Conservation (phyloP, 352 stramenopile species). For the Globisporangium recalcitrans region DNA sequence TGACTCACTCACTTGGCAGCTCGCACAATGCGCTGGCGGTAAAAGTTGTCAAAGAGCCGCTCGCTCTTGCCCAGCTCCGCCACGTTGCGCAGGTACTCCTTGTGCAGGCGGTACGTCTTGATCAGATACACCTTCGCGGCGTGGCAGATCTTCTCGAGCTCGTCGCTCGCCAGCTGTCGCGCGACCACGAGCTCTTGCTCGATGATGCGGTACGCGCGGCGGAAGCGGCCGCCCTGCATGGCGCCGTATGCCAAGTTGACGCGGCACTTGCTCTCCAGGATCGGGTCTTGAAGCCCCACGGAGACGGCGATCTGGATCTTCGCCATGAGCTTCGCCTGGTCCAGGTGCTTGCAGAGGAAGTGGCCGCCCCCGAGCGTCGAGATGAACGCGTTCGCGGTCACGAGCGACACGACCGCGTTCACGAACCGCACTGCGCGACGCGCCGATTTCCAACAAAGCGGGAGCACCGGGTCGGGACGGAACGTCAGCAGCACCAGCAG, state of each 20-base stretch:
- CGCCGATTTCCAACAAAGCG: slow-evolving; percentile 55
- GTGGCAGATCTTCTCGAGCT: slow-evolving; percentile 56
- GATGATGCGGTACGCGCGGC: slow-evolving; percentile 47
- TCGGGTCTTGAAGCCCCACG: slow-evolving; percentile 58
- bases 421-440: slow-evolving; percentile 64
- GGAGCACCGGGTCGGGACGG: slow-evolving; percentile 38
- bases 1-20: slow-evolving; percentile 35
- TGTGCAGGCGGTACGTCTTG: slow-evolving; percentile 62
- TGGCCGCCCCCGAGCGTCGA: slow-evolving; percentile 77
- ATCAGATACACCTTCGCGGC: slow-evolving; percentile 59
- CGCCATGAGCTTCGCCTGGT: slow-evolving; percentile 66
- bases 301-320: slow-evolving; percentile 78
- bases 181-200: slow-evolving; percentile 41
- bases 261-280: slow-evolving; percentile 80
- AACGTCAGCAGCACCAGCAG: slow-evolving; percentile 41
- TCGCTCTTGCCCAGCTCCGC: slow-evolving; percentile 19
- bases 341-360: slow-evolving; percentile 72
- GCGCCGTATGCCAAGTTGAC: slow-evolving; percentile 80
- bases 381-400: slow-evolving; percentile 82
- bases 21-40: slow-evolving; percentile 70
- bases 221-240: slow-evolving; percentile 63
- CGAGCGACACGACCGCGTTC: slow-evolving; percentile 60
- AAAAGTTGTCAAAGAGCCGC: slow-evolving; percentile 69
- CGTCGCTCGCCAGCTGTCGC: slow-evolving; percentile 37
- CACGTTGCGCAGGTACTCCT: slow-evolving; percentile 36